Evolutionary conservation across 2,329 filamentous ascomycete genomes (phyloP), one percentile per base, ranked within the genome.

Genomic region (Onygenales sp.): DNA sequence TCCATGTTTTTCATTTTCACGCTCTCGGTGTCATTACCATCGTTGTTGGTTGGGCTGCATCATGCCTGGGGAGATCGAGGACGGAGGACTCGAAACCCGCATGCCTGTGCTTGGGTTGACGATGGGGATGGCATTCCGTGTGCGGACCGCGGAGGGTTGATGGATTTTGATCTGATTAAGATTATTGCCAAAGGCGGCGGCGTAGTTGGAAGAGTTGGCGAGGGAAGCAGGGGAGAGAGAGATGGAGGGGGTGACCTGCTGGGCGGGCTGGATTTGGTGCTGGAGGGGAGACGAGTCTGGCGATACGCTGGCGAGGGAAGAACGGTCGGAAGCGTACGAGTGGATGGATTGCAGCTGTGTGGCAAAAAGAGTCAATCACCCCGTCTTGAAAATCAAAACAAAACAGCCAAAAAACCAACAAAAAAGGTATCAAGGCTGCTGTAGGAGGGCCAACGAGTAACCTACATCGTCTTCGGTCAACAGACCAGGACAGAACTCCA

Each of bases 121-220:
- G 69, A 98, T 98, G 55, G 92, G 92, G 61, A 97, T 97, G 65
- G 93, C 89, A 71, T 96, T 97, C 72, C 90, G 88, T 54, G 86
- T 83, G 62, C 93, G 88, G 59, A 91, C 88, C 57, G 91, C 88
- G 57, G 91, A 80, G 56, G 91, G 89, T 77, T 96, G 92, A 73
- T 95, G 89, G 58, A 94, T 78, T 76, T 95, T 96, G 63, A 92
- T 77, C 72, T 83, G 82, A 63, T 83, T 85, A 61, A 67, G 59
- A 70, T 74, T 78, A 64, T 87, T 84, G 13, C 46, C 46, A 36
- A 49, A 49, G 31, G 27, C 14, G 17, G 40, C 17, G 31, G 39
- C 33, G 33, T 36, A 52, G 71, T 81, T 87, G 62, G 77, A 76
- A 58, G 76, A 80, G 57, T 77, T 68, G 58, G 70, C 78, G 54